phyloP scores from a whole-genome alignment of 2,329 filamentous ascomycete genomes.

The Colletotrichum limetticola region DNA sequence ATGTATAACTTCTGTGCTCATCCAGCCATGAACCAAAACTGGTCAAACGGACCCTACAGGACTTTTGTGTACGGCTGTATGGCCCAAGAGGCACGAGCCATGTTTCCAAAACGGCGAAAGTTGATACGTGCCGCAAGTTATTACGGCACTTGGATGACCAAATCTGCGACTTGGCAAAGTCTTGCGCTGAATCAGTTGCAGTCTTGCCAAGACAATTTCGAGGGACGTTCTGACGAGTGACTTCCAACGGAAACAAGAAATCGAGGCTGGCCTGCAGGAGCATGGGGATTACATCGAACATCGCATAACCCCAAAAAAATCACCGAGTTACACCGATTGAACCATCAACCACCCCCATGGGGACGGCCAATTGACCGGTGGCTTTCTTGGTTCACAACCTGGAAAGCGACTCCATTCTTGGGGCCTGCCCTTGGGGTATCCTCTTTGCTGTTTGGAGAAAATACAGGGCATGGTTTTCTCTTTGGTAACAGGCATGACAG shows the following conservation, averaged over 20 bases:
- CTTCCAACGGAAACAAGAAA: neutral
- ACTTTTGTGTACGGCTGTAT: no score
- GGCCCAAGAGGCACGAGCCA: neutral
- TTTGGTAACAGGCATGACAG: neutral
- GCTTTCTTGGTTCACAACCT: neutral
- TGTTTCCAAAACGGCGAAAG: constrained; percentile 10
- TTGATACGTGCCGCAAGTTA: constrained; percentile 26
- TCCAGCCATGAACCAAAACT: neutral
- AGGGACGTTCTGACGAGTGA: no score
- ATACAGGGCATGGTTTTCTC: neutral
- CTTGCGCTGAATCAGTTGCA: constrained; percentile 26
- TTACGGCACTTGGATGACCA: constrained; percentile 10
- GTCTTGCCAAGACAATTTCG: constrained; percentile 19
- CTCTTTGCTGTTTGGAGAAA: neutral
- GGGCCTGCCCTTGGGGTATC: neutral
- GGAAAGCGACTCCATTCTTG: neutral
- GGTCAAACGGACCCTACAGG: no score
- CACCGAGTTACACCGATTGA: neutral
- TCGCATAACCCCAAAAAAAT: neutral
- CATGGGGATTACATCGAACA: neutral
- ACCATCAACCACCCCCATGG: neutral
- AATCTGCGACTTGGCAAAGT: neutral
- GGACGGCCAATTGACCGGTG: neutral
- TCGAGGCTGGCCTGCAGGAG: neutral
- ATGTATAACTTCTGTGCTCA: neutral